phyloP scores from a whole-genome alignment of 2,329 filamentous ascomycete genomes.

The Fusarium sp. region DNA sequence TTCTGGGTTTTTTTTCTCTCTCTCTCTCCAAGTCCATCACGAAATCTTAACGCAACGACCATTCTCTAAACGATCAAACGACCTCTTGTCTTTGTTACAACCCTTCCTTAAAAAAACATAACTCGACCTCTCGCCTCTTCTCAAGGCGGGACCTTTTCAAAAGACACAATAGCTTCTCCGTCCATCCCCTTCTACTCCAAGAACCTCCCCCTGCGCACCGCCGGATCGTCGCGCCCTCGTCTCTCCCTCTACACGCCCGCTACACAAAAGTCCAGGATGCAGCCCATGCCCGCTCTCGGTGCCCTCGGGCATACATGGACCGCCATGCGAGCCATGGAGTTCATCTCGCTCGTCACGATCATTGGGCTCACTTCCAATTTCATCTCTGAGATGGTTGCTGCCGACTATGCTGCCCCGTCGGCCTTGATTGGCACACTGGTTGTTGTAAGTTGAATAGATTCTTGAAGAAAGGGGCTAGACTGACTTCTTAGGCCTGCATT shows the following conservation, averaged over 20 bases:
- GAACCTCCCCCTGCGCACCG: conserved; percentile 55
- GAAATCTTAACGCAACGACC: conserved; percentile 27
- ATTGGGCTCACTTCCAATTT: conserved; percentile 87
- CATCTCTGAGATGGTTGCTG: conserved; percentile 77
- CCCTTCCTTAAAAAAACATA: conserved; percentile 5
- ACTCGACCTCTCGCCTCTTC: conserved; percentile 28
- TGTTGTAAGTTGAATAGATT: conserved; percentile 69
- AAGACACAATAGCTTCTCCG: conserved; percentile 48
- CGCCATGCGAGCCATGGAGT: conserved; percentile 75
- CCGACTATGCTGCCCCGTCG: conserved; percentile 72
- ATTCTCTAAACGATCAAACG: conserved; percentile 10
- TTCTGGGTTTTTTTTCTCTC: conserved; percentile 41
- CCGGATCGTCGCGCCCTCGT: conserved; percentile 51
- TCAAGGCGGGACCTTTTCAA: conserved; percentile 33
- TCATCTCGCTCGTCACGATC: conserved; percentile 77
- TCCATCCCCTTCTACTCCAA: conserved; percentile 55
- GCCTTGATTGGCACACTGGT: conserved; percentile 82
- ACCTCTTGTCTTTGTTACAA: conserved; percentile 11
- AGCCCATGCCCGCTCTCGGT: conserved; percentile 66
- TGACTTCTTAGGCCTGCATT: conserved; percentile 72
- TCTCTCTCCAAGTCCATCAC: conserved; percentile 31
- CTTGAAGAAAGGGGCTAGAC: background rate
- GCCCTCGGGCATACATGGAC: conserved; percentile 84
- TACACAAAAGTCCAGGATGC: conserved; percentile 50
- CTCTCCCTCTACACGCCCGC: conserved; percentile 56